A percentile compares a stretch with the other conserved stretches of the same genome.
These are phyloP conservation scores for Biancaea sappan DNA, from an alignment of 306 rosid species.

Conservation along the genomic window DNA sequence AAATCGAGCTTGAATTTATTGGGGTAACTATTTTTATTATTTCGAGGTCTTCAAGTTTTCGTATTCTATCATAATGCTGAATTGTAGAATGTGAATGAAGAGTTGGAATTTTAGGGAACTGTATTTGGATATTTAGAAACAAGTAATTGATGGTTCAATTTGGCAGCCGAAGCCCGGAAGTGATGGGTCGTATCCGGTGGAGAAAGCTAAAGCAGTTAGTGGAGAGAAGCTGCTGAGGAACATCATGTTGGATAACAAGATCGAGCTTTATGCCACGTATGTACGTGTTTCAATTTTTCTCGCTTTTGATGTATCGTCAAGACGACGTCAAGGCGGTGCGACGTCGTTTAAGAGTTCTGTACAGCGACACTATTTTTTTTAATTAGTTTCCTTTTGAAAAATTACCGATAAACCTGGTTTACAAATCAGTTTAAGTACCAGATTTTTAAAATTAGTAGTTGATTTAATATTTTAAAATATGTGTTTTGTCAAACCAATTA, in stretches of 20 bases:
- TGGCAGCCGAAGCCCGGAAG: slow-evolving; percentile 67
- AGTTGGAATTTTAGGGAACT: neutral
- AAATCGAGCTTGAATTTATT: slow-evolving; percentile 78
- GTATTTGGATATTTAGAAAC: neutral
- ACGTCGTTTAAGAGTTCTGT: neutral
- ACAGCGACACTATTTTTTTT: neutral
- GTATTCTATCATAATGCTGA: neutral
- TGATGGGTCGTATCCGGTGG: slow-evolving; percentile 73
- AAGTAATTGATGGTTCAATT: neutral
- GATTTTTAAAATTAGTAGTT: neutral
- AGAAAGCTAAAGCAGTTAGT: slow-evolving; percentile 60
- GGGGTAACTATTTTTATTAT: slow-evolving; percentile 44
- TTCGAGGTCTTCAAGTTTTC: neutral
- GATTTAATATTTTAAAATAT: neutral
- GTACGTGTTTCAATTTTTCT: slow-evolving; percentile 50
- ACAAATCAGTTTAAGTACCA: neutral
- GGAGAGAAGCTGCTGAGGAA: slow-evolving; percentile 88
- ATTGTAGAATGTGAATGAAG: neutral
- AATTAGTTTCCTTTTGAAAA: neutral
- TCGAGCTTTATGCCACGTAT: slow-evolving; percentile 90
- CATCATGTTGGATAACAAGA: slow-evolving; percentile 82
- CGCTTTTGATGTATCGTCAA: too few relatives aligned
- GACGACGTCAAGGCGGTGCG: neutral
- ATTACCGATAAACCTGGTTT: neutral
- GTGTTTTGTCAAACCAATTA: neutral